Conservation (phyloP, 106 monocot species). For the Allium sativum region DNA sequence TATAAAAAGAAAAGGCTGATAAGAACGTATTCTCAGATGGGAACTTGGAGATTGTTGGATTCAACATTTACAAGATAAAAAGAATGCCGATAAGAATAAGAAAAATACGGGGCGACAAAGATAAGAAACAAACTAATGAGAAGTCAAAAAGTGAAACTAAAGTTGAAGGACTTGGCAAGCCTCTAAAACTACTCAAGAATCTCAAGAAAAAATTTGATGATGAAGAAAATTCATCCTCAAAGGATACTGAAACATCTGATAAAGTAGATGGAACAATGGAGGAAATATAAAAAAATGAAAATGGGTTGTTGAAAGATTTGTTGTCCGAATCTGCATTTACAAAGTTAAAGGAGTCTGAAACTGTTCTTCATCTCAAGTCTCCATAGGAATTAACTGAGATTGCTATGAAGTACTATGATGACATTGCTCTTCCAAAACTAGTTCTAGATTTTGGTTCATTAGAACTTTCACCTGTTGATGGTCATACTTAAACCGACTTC, state of each 20-base stretch:
- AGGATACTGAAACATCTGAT: conserved; percentile 25
- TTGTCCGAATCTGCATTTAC: conserved; percentile 64
- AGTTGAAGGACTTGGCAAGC: conserved; percentile 98
- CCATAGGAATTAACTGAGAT: conserved; percentile 76
- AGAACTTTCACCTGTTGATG: too few relatives aligned
- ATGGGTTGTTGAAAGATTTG: conserved; percentile 57
- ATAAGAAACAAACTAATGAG: conserved; percentile 46
- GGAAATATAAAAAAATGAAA: conserved; percentile 31
- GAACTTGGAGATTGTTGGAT: conserved; percentile 99
- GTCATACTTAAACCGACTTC: too few relatives aligned
- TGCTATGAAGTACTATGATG: conserved; percentile 92
- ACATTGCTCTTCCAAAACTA: conserved; percentile 91
- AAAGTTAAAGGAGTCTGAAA: conserved; percentile 79
- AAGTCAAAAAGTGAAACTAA: conserved; percentile 51
- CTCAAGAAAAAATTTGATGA: conserved; percentile 40
- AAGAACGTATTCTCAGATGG: conserved; percentile 66
- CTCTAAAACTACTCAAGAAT: conserved; percentile 74
- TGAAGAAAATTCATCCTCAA: conserved; percentile 19
- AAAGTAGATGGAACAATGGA: conserved; percentile 16
- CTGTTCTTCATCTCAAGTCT: conserved; percentile 90
- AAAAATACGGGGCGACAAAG: conserved; percentile 57
- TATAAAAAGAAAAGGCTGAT: conserved; percentile 46
- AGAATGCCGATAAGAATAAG: conserved; percentile 76
- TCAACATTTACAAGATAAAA: conserved; percentile 94
- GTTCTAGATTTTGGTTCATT: too few relatives aligned